Evolutionary conservation across 192 early-diverging fungal genomes (phyloP), one percentile per base, ranked within the genome.

Genomic region (Gamsiella multidivaricata): DNA sequence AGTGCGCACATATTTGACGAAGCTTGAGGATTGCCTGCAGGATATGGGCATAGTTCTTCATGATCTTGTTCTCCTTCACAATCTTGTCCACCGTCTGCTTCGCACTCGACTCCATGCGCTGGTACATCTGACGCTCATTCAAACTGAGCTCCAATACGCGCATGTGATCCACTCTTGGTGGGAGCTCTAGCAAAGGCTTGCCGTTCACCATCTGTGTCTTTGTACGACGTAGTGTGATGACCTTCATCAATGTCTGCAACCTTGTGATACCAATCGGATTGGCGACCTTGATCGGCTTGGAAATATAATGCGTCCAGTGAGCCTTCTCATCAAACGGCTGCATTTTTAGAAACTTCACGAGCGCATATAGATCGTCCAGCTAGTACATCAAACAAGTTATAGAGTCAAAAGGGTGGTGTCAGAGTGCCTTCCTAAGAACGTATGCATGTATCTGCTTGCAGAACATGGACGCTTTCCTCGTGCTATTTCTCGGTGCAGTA

Each of bases 331-430:
- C 41, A 64, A 81, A 81, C 1, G 80, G 80, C 56, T 65, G 61
- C 71, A 81, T 79, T 6, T 88, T 84, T 1, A 99, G 87, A 65
- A 98, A 99, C 50, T 89, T 90, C 39, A 98, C 84, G 28, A 97
- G 80, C 6, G 91, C 88, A 82, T 84, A 97, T n/a, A 98, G 65
- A 80, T 99, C 96, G 56, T 96, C 95, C 10, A 95, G 70, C 31
- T 90, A 58, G 20, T 20, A 42, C 32, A 67, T 33, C 54, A 1
- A 43, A 22, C 45, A 31, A 47, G 23, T 31, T 10, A 5, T 15
- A 64, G 22, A 52, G 53, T 33, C 1, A 53, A 28, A 36, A 46
- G 22, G 31, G 3, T 8, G 3, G 41, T 34, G 4, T 32, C 22
- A 20, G n/a, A 8, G 1, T 17, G 17, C 34, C 25, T 15, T 36